Conservation (phyloP, 768 basidiomycete species). For the Suillus brevipes region DNA sequence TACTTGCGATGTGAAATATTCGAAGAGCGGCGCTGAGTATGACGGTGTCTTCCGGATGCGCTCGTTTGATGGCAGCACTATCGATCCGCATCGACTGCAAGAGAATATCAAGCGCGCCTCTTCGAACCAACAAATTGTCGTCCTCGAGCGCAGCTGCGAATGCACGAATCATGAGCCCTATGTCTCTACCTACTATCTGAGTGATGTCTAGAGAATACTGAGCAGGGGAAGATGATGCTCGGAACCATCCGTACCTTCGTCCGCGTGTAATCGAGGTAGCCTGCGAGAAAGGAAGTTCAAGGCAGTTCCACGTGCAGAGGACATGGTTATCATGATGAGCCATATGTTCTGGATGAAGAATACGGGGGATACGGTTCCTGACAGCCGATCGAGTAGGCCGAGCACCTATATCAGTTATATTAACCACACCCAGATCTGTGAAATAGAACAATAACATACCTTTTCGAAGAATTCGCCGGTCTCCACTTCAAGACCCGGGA, state of each 20-base stretch:
- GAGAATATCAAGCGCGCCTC: constrained; percentile 84
- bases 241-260: constrained; percentile 56
- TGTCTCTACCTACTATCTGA: constrained; percentile 76
- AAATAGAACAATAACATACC: constrained; percentile 34
- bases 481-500: constrained; percentile 97
- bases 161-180: constrained; percentile 93
- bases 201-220: constrained; percentile 51
- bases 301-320: constrained; percentile 80
- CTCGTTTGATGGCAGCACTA: constrained; percentile 65
- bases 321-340: constrained; percentile 89
- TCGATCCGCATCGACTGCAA: constrained; percentile 74
- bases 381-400: constrained; percentile 74
- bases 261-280: constrained; percentile 65
- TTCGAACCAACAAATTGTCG: constrained; percentile 85
- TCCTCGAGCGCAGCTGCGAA: constrained; percentile 92
- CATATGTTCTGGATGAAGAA: constrained; percentile 97
- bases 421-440: background rate
- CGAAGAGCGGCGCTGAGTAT: constrained; percentile 93
- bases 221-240: constrained; percentile 6
- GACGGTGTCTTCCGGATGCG: constrained; percentile 68
- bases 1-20: constrained; percentile 95
- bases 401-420: constrained; percentile 57
- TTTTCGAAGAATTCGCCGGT: constrained; percentile 97
- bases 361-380: constrained; percentile 77
- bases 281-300: constrained; percentile 85